Evolutionary conservation across 169 alveolate genomes (phyloP), one percentile per base, ranked within the genome.

Genomic region (Neospora caninum): DNA sequence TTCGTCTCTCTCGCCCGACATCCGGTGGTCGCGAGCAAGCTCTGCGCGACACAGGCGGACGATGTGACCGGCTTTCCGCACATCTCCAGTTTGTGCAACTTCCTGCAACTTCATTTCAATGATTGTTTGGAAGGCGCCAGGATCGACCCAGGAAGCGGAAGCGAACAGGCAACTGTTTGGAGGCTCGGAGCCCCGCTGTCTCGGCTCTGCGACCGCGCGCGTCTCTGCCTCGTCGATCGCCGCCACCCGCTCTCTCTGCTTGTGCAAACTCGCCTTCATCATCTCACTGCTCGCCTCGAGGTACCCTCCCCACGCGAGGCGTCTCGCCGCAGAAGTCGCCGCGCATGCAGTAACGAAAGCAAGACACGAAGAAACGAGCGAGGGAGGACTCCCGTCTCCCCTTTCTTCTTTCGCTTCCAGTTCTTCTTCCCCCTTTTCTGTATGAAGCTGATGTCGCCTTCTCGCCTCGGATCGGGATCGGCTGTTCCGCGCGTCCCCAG

Each of bases 61-160:
- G 13, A 82, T 82, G 6, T 42, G 53, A 38, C 0, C 53, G 16
- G 64, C 34, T 41, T 82, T 82, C 67, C 38, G 31, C 2, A 42
- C 9, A 67, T 82, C 39, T 18, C 64, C 22, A 0, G 89, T 82
- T 7, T 36, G n/a, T 20, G 9, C 41, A 10, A 82, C 89, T 41
- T 82, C 89, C 67, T 41, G 89, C 89, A 82, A 34, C 89, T 82
- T 82, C 69, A 82, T 9, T 29, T 38, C 34, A 49, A 82, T 38
- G 34, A 82, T 82, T 25, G 89, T 36, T 25, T 82, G 36, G 39
- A 82, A 82, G 41, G 89, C 89, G n/a, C 7, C 38, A 38, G 89
- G 89, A 78, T 78, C 86, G 1, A 18, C 45, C 86, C 86, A 64
- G 34, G 22, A 49, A 49, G 58, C 4, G 22, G 58, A 49, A 4